A percentile compares a stretch with the other conserved stretches of the same genome.
These are phyloP conservation scores for Hyaloperonospora arabidopsidis DNA, from an alignment of 352 stramenopile genomes.

Conservation along the genomic window DNA sequence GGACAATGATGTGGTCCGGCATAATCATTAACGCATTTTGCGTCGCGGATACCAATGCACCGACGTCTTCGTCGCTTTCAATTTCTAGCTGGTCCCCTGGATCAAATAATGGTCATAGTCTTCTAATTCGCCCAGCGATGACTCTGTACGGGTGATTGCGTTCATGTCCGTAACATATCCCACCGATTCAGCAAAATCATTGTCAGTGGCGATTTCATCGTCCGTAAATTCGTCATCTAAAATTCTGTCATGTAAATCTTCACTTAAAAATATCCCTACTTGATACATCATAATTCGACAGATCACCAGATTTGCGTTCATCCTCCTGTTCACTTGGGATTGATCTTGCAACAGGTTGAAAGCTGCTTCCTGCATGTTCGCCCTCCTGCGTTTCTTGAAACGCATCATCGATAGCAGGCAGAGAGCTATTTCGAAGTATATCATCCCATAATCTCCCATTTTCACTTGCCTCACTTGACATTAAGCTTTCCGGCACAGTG, in stretches of 20 bases:
- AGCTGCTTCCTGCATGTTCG: neutral
- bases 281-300: neutral
- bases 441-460: neutral
- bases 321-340: neutral
- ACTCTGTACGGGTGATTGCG: neutral
- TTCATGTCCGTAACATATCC: neutral
- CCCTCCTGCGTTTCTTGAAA: neutral
- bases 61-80: too few relatives aligned
- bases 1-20: too few relatives aligned
- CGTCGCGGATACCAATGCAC: too few relatives aligned
- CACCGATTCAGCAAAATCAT: conserved; percentile 1
- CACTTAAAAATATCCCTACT: neutral
- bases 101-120: too few relatives aligned
- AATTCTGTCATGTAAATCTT: neutral
- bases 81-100: too few relatives aligned
- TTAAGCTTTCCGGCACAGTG: neutral
- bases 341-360: neutral
- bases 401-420: neutral
- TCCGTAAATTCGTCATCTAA: neutral
- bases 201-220: neutral
- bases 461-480: neutral
- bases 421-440: neutral
- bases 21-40: too few relatives aligned
- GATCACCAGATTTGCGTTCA: neutral
- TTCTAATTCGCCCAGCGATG: neutral